Evolutionary conservation across 2,329 filamentous ascomycete species (phyloP).

Genomic region (Beauveria medogensis): DNA sequence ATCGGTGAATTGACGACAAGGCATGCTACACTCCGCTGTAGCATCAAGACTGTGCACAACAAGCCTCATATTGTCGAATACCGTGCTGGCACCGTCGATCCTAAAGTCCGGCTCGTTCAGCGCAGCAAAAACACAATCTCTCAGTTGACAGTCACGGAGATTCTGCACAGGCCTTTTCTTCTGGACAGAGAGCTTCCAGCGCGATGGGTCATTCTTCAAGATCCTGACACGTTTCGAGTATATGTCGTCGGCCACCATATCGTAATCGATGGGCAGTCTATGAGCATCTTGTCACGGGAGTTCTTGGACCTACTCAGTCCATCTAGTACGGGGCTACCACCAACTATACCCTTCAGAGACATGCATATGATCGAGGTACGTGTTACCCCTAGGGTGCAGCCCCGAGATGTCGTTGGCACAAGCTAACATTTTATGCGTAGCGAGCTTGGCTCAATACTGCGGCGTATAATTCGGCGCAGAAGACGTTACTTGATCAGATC

Average conservation of each 20-base stretch:
- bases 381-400: background rate
- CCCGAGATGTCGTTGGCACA: background rate
- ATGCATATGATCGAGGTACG: background rate
- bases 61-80: constrained; percentile 8
- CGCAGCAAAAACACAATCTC: background rate
- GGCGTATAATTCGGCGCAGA: background rate
- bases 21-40: constrained; percentile 8
- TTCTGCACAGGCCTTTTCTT: constrained; percentile 4
- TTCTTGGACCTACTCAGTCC: too few species aligned
- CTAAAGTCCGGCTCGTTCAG: constrained; percentile 8
- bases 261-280: too few species aligned
- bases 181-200: constrained; percentile 8
- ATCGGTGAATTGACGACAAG: constrained; percentile 7
- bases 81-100: constrained; percentile 3
- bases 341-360: background rate
- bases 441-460: background rate
- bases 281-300: too few species aligned
- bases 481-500: background rate
- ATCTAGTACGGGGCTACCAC: too few species aligned
- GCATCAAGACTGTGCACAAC: background rate
- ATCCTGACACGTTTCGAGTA: constrained; percentile 1
- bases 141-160: background rate
- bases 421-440: background rate
- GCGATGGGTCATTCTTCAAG: constrained; percentile 11
- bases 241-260: too few species aligned